Percentiles rank a stretch among this genome's conserved stretches.
Conservation (phyloP, 2,329 filamentous ascomycete genomes). For the Aspergillus aculeatus region DNA sequence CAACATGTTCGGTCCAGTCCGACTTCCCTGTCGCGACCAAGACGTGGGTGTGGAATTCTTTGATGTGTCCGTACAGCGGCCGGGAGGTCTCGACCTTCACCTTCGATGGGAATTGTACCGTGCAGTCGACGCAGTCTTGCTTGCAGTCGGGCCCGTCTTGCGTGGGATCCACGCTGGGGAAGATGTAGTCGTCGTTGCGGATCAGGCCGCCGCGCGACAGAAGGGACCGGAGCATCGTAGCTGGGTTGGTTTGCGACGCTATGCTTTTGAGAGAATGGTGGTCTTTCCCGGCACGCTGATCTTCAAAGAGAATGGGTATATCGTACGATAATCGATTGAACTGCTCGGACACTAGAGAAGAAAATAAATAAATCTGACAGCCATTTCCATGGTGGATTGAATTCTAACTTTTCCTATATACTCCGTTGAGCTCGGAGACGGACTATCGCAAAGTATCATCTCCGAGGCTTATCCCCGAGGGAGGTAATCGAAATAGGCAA, state of each 20-base stretch:
- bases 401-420: not conserved
- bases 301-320: too few species aligned
- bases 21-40: conserved; percentile 40
- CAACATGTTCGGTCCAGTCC: conserved; percentile 39
- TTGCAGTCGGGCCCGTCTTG: conserved; percentile 37
- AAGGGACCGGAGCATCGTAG: conserved; percentile 34
- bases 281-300: not conserved
- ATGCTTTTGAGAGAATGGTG: not conserved
- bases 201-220: conserved; percentile 28
- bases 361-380: not conserved
- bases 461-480: not conserved
- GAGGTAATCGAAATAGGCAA: not conserved
- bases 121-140: conserved; percentile 40
- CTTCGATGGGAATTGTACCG: conserved; percentile 34
- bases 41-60: conserved; percentile 36
- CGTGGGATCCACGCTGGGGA: conserved; percentile 36
- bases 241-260: not conserved
- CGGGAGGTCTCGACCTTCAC: conserved; percentile 33
- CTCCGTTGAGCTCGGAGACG: not conserved
- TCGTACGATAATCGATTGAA: too few species aligned
- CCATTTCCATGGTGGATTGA: not conserved
- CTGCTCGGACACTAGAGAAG: too few species aligned
- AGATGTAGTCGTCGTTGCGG: conserved; percentile 30
- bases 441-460: not conserved
- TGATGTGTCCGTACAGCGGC: conserved; percentile 38